Evolutionary conservation across 371 early-diverging fungal species (phyloP).

Genomic region (Parasitella parasitica): DNA sequence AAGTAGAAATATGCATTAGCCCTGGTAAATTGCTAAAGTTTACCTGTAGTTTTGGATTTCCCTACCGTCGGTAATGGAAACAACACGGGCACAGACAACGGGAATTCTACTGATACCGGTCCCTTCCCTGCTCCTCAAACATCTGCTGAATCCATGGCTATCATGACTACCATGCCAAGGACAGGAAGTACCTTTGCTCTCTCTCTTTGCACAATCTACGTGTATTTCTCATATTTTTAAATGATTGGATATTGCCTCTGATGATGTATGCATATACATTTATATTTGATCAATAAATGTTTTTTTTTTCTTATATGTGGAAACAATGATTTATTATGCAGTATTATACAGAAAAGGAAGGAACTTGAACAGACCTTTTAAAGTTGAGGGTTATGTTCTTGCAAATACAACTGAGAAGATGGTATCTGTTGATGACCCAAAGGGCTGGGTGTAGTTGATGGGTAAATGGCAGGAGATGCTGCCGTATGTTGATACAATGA

Average conservation of each 20-base stretch:
- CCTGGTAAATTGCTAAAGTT: not conserved
- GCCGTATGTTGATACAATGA: not conserved
- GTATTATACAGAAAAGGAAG: too few species aligned
- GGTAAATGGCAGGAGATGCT: not conserved
- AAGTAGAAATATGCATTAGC: not conserved
- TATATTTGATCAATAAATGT: too few species aligned
- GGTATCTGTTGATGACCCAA: not conserved
- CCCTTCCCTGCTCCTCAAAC: not conserved
- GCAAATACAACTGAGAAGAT: not conserved
- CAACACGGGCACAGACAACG: not conserved
- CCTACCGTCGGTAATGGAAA: not conserved
- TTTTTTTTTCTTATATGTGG: too few species aligned
- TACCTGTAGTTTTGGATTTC: not conserved
- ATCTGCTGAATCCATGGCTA: not conserved
- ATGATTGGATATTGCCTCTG: too few species aligned
- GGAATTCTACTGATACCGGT: not conserved
- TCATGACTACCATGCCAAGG: not conserved
- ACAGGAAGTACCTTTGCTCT: not conserved
- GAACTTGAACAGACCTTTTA: too few species aligned
- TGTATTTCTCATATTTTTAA: not conserved
- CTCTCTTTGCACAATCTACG: not conserved
- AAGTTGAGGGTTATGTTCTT: not conserved
- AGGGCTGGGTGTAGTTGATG: not conserved
- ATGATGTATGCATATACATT: too few species aligned
- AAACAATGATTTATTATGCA: too few species aligned